Evolutionary conservation across 257 asterid genomes (phyloP), one percentile per base, ranked within the genome.

Genomic region (Capsicum baccatum): DNA sequence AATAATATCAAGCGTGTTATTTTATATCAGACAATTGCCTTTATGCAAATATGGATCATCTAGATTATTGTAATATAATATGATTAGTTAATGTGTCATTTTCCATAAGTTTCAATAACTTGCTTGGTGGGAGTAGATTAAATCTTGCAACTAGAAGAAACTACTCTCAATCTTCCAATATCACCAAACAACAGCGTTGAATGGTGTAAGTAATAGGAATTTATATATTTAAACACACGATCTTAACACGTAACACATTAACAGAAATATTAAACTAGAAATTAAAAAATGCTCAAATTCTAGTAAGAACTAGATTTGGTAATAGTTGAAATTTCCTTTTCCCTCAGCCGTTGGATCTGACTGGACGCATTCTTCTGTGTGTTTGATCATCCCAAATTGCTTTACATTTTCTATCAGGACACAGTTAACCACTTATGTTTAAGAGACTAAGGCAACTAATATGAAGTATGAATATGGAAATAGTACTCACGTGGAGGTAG

Each of bases 81-180:
- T 7, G 81, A 78, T 78, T 78, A 78, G 82, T 78, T 78, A 26
- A 78, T 7, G 9, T 78, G 82, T 78, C 82, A 54, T 15, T 54
- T 56, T 78, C 82, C 54, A 1, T 0, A 14, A 78, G 33, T 54
- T 3, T 52, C 82, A 78, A 78, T 78, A 54, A 78, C 82, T 78
- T 78, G 82, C 47, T 54, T 54, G 82, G 64, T 78, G 33, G 82
- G 50, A 78, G 64, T 78, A 78, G 82, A 26, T 78, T 26, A 78
- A 54, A 78, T 78, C 33, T 26, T 54, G 82, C 66, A 54, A 78
- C 82, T 52, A 54, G 21, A 54, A 78, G 64, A 78, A 26, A 26
- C 33, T 57, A 54, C 47, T 44, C n/a, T 66, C 48, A 15, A 26
- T 21, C 37, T 9, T 62, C 15, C 14, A 55, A 62, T 19, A 35